Base-by-base conservation (phyloP, 371 early-diverging fungal genomes). In the Mortierella sp. region DNA sequence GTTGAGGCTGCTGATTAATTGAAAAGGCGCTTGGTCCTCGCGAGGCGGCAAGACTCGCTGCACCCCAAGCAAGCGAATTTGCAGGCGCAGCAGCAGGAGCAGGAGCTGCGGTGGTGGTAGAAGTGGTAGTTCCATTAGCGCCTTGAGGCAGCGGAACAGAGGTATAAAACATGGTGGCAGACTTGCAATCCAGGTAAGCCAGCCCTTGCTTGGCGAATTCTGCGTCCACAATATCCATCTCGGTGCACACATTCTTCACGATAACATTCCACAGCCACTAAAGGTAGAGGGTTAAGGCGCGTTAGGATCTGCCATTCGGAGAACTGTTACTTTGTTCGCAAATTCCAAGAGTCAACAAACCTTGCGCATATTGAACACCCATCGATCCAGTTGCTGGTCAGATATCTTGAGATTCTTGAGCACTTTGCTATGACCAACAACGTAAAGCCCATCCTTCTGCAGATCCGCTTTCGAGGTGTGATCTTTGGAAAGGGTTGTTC, bases 401-500 rank as follows among this genome's bases (percentile, higher is more conserved):
- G 67, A 67, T 2, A 78, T 24, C 39, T 78, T 78, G 26, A 78
- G 71, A 18, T 50, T 66, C 61, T 71, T 70, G 52, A 78, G 67
- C 18, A 78, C 78, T 64, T 78, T 78, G 51, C 50, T 48, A 41
- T 70, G 61, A 3, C 67, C 63, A 27, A 59, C 63, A 52, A 67
- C 71, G 42, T 70, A 67, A 7, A 78, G 51, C 3, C 78, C 78
- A 49, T 71, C 78, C 46, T 71, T 70, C 48, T 78, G 78, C 18
- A 78, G 60, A 43, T 78, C 78, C 13, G 78, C 47, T 53, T 78
- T 78, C 46, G 78, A 78, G 3, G 67, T 71, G n/a, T 71, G 78
- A 48, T 78, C 78, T 54, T 78, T 78, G 57, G 78, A 78, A n/a
- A 78, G 78, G 0, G 78, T 78, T 4, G 78, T 78, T 10, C 78